Percentiles rank a stretch among this genome's conserved stretches.
Conservation (phyloP, 192 early-diverging fungal species). For the Backusella luteola region DNA sequence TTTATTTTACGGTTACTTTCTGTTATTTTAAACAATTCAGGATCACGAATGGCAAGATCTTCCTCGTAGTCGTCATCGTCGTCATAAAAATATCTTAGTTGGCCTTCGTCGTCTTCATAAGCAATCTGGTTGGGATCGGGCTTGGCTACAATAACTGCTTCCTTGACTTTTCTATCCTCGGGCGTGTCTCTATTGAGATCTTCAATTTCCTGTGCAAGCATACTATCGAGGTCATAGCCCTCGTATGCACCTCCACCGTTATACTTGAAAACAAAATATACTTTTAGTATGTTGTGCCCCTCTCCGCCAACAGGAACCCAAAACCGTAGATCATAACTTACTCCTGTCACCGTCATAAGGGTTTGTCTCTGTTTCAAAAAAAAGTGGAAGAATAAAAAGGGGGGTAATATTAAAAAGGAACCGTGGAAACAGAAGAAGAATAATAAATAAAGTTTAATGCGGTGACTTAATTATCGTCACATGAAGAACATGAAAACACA, state of each 20-base stretch:
- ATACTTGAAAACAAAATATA: neutral
- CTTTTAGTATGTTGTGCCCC: neutral
- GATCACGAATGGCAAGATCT: conserved; percentile 26
- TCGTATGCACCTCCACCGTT: neutral
- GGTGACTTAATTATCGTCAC: neutral
- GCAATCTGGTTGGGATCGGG: conserved; percentile 29
- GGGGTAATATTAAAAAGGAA: neutral
- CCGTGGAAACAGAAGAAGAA: neutral
- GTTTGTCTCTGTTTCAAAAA: neutral
- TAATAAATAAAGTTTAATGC: neutral
- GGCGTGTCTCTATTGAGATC: conserved; percentile 29
- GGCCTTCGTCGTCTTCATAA: conserved; percentile 13
- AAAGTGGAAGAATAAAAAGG: neutral
- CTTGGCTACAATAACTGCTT: conserved; percentile 31
- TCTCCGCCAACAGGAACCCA: neutral
- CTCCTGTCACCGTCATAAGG: neutral
- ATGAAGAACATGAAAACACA: neutral
- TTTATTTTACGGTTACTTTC: conserved; percentile 32
- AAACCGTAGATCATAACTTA: neutral
- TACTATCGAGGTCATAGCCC: conserved; percentile 15
- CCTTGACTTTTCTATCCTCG: conserved; percentile 24
- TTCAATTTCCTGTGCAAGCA: conserved; percentile 27
- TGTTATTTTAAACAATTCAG: conserved; percentile 32
- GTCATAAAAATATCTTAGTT: conserved; percentile 16
- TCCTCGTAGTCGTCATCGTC: conserved; percentile 18